Base-by-base conservation (phyloP, 2,329 filamentous ascomycete genomes). In the Curvularia hawaiiensis region DNA sequence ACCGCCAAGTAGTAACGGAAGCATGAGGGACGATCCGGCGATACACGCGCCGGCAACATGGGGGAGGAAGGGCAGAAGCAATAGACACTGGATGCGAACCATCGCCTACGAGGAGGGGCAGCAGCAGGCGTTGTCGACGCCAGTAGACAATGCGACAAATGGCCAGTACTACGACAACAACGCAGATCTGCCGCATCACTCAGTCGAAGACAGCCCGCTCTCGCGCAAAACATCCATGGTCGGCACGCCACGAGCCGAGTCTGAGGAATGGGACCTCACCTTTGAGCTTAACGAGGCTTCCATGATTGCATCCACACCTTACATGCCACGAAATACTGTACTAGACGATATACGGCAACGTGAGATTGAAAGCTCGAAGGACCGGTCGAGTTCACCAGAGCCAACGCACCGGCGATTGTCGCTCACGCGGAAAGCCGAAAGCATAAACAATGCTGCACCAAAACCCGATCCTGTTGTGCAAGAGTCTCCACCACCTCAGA, bases 221-320 rank as follows among this genome's bases (percentile, higher is more conserved):
- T 78, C 78, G 39, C 69, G 70, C 56, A 75, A 74, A 57, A 63
- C 65, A 51, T 70, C 70, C 16, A 59, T 50, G 50, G 60, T 61
- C 14, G 72, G 62, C 54, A 77, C 65, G 22, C 71, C 63, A 55
- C 69, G 63, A 31, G 59, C 64, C 45, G 55, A 54, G 30, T 61
- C 64, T 20, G 64, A 63, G 20, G 62, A 66, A 24, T 76, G 71
- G 74, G 75, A 78, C 52, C 59, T 72, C 11, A 75, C 75, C 10
- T 75, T 80, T 16, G 79, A 82, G 35, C 76, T 83, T 55, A 78
- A 79, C 52, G 74, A 77, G 20, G 76, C 73, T 18, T 80, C 79
- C 14, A 65, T 83, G 39, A 75, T 82, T 5, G 78, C 79, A 4
- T 82, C 80, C 4, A 83, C 81, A 3, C 81, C 81, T 14, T 75